phyloP scores from a whole-genome alignment of 2,329 filamentous ascomycete genomes.

The Pseudogymnoascus sp. region DNA sequence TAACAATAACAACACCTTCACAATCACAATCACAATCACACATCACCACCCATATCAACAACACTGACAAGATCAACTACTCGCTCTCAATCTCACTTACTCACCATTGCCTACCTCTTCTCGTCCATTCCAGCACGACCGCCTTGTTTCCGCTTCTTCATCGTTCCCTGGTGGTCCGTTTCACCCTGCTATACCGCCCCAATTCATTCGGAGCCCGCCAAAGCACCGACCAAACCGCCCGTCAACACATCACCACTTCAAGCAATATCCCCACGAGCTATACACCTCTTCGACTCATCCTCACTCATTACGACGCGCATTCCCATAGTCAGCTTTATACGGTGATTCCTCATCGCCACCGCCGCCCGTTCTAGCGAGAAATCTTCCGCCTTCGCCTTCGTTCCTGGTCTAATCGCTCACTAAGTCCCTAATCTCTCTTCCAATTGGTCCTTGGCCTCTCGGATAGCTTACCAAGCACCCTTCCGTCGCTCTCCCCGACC shows the following conservation, averaged over 20 bases:
- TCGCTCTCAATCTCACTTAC: background rate
- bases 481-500: conserved; percentile 2
- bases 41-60: too few species aligned
- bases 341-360: background rate
- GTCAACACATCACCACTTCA: background rate
- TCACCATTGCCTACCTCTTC: background rate
- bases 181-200: background rate
- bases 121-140: background rate
- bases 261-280: background rate
- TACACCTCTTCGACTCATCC: background rate
- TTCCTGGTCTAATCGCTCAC: conserved; percentile 1
- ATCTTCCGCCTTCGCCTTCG: background rate
- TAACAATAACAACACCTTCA: background rate
- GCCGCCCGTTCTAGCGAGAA: background rate
- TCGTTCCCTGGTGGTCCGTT: background rate
- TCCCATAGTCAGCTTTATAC: background rate
- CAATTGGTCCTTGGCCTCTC: background rate
- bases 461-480: conserved; percentile 2
- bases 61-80: background rate
- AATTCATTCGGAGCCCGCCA: background rate
- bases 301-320: background rate
- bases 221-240: background rate
- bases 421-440: background rate
- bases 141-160: background rate
- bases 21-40: background rate